Base-by-base conservation (phyloP, 805 yeast species). In the Danielia oregonensis region DNA sequence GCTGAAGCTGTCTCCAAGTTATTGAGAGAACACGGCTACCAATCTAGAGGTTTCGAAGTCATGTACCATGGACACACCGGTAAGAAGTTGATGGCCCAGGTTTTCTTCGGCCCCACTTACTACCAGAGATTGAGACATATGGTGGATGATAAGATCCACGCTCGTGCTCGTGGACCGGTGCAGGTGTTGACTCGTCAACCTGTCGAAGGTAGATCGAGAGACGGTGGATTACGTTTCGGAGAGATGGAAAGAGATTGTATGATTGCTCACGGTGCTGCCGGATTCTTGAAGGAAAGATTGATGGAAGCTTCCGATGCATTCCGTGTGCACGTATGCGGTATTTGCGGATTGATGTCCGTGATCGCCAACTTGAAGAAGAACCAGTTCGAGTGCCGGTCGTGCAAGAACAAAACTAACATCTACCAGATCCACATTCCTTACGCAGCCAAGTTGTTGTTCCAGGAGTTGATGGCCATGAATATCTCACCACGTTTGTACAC, bases 191-290 rank as follows among this genome's bases (percentile, higher is more conserved):
- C 98, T 3, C 84, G 97, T 69, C 98, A 91, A 65, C 98, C 98
- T 4, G 96, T 89, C 44, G 97, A 91, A 67, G 98, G 98, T 79
- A 82, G 98, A 65, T 88, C 97, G 12, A 80, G 98, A 69, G 97
- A 93, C 65, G 98, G 98, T 78, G 98, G 98, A 52, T 73, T 91
- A 61, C 86, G 98, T 67, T 89, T 91, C 77, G 98, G 98, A 57
- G 98, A 91, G 66, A 93, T 93, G 99, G 99, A 93, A 69, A 86
- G 99, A 72, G 99, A 93, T 75, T 93, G 99, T 83, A 91, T 93
- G 97, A 93, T 93, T 73, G 98, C 99, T 2, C 97, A 93, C 60
- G 99, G 99, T 62, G 97, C 97, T 10, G 97, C 98, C 4, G 94
- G 97, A 6, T 91, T 93, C 72, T 76, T 93, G 70, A 88, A 91